Percentiles rank a stretch among this genome's conserved stretches.
Evolutionary conservation across 2,329 filamentous ascomycete genomes (phyloP).

Genomic region (Tolypocladium cylindrosporum): DNA sequence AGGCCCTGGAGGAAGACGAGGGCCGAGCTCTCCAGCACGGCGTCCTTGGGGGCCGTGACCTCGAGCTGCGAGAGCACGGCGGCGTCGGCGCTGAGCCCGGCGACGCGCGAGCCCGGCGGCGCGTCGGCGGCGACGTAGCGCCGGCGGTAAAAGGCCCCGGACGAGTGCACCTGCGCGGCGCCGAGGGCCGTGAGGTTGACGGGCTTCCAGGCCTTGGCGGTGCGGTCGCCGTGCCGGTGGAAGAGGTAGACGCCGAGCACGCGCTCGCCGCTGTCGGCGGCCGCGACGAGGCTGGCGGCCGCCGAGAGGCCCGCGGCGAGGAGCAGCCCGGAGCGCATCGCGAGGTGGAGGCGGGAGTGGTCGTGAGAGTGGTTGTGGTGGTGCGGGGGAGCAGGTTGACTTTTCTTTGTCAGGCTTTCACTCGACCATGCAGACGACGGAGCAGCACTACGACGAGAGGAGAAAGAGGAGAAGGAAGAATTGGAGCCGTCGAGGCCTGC

Average conservation of each 20-base stretch:
- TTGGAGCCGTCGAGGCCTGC: not conserved
- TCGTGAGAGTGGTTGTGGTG: not conserved
- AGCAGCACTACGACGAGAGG: not conserved
- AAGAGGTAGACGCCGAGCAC: slow-evolving; percentile 80
- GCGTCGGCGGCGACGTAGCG: slow-evolving; percentile 57
- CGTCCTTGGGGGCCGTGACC: slow-evolving; percentile 62
- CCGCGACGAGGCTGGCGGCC: slow-evolving; percentile 13
- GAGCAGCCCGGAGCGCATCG: slow-evolving; percentile 30
- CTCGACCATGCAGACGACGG: not conserved
- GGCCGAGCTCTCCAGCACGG: slow-evolving; percentile 72
- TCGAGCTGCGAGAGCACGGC: slow-evolving; percentile 62
- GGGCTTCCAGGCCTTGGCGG: slow-evolving; percentile 62
- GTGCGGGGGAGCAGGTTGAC: not conserved
- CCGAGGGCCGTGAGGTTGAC: slow-evolving; percentile 71
- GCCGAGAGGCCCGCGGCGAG: slow-evolving; percentile 21
- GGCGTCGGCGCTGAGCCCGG: slow-evolving; percentile 53
- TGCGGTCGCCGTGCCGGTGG: slow-evolving; percentile 82
- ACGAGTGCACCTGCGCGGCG: slow-evolving; percentile 61
- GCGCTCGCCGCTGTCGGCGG: slow-evolving; percentile 46
- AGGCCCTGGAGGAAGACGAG: slow-evolving; percentile 74
- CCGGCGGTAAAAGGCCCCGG: slow-evolving; percentile 65
- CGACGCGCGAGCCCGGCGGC: slow-evolving; percentile 49
- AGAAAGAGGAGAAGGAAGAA: not conserved
- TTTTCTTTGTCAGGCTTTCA: too few relatives aligned
- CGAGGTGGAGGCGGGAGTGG: too few relatives aligned